A percentile compares a stretch with the other conserved stretches of the same genome.
Evolutionary conservation across 441 rosid species (phyloP).

Genomic region (Eruca vesicaria): DNA sequence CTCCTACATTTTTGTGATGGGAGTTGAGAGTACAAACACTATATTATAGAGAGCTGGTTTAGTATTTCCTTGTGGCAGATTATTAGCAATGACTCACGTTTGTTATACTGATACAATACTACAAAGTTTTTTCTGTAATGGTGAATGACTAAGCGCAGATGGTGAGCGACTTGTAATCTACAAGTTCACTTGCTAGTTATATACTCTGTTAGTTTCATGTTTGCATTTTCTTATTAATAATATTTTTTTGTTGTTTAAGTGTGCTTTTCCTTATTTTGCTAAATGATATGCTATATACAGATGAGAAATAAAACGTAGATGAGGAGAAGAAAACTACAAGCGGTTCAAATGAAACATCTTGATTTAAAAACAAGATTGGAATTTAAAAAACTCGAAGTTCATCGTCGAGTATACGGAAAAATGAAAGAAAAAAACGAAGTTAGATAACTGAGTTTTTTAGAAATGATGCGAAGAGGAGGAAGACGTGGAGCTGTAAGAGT

Average conservation of each 20-base stretch:
- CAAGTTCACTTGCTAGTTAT: background rate
- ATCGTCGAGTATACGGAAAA: constrained; percentile 21
- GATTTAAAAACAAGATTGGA: background rate
- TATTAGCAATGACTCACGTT: background rate
- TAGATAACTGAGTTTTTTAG: background rate
- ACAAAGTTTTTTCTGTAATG: background rate
- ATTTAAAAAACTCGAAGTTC: constrained; percentile 11
- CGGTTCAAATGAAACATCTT: constrained; percentile 3
- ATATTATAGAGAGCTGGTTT: background rate
- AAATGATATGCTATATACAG: background rate
- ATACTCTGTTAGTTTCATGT: background rate
- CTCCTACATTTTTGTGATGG: background rate
- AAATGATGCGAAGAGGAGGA: constrained; percentile 27
- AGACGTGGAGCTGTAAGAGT: constrained; percentile 4
- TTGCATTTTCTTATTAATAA: background rate
- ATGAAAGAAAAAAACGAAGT: background rate
- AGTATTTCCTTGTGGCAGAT: background rate
- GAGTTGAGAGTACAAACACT: background rate
- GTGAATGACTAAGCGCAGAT: background rate
- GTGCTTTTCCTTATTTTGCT: background rate
- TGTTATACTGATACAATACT: background rate
- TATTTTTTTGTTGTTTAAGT: background rate
- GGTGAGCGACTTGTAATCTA: background rate
- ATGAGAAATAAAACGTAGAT: background rate
- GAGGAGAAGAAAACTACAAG: background rate